A percentile compares a stretch with the other conserved stretches of the same genome.
Conservation (phyloP, 306 rosid genomes). For the Alnus glutinosa region DNA sequence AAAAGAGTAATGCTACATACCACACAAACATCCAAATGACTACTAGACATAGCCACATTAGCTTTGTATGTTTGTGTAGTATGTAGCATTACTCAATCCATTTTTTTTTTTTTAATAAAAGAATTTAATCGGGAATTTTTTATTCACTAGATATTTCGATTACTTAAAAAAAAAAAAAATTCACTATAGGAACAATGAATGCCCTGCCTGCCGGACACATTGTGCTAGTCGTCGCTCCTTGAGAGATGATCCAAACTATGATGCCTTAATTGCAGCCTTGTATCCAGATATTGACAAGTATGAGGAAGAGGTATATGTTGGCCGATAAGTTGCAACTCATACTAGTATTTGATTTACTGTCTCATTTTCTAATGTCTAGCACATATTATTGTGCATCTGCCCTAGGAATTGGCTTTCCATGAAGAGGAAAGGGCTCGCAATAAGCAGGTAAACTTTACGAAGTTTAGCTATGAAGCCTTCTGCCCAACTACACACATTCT, state of each 20-base stretch:
- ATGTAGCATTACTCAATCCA: too few species aligned
- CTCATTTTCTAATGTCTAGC: background rate
- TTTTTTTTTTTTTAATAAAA: too few species aligned
- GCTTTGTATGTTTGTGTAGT: too few species aligned
- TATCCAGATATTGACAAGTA: constrained; percentile 79
- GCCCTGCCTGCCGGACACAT: constrained; percentile 90
- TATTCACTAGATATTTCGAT: too few species aligned
- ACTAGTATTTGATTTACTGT: constrained; percentile 3
- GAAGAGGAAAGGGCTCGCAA: constrained; percentile 68
- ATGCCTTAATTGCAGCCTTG: constrained; percentile 65
- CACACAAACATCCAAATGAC: too few species aligned
- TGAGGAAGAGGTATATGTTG: constrained; percentile 59
- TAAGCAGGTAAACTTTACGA: constrained; percentile 51
- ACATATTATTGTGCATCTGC: constrained; percentile 20
- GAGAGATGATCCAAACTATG: constrained; percentile 85
- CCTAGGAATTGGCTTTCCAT: constrained; percentile 59
- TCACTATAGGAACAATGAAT: constrained; percentile 73
- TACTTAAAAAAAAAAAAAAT: too few species aligned
- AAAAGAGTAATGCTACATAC: too few species aligned
- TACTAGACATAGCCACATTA: too few species aligned
- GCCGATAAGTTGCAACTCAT: background rate
- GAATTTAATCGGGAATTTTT: background rate
- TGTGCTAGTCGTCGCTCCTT: constrained; percentile 86
- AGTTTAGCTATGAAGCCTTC: background rate
- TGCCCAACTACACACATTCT: background rate